phyloP scores from a whole-genome alignment of 2,329 filamentous ascomycete species.

The Talaromyces funiculosus region DNA sequence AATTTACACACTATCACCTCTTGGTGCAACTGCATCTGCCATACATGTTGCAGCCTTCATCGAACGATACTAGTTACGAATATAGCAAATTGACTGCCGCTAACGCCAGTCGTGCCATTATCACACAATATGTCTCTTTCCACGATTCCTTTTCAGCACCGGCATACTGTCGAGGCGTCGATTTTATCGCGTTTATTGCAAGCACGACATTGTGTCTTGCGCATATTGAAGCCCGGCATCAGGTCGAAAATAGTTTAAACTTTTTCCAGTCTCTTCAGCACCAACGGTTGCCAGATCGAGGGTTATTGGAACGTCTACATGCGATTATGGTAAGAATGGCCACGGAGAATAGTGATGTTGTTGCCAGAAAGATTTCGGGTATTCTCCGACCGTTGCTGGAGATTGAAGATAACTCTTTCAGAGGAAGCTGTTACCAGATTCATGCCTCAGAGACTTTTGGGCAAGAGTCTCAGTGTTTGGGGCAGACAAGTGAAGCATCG shows the following conservation, averaged over 20 bases:
- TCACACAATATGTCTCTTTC: constrained; percentile 46
- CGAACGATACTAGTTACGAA: constrained; percentile 34
- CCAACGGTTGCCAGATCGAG: constrained; percentile 38
- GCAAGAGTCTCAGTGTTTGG: background rate
- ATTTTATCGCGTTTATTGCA: constrained; percentile 25
- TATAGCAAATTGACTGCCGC: constrained; percentile 48
- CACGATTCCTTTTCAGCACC: constrained; percentile 27
- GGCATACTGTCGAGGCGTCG: constrained; percentile 22
- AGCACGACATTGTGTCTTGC: constrained; percentile 22
- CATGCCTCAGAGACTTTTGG: background rate
- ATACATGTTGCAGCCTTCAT: constrained; percentile 17
- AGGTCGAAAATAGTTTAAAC: background rate
- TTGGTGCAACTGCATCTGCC: constrained; percentile 7
- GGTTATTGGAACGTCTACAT: constrained; percentile 34
- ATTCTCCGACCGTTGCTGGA: constrained; percentile 18
- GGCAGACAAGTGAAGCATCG: background rate
- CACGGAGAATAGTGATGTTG: constrained; percentile 23
- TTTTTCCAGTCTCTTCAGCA: constrained; percentile 25
- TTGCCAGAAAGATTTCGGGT: constrained; percentile 23
- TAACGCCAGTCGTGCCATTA: constrained; percentile 47
- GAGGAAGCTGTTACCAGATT: background rate
- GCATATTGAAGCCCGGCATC: constrained; percentile 22
- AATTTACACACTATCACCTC: constrained; percentile 6
- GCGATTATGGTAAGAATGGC: constrained; percentile 31
- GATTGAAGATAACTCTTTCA: constrained; percentile 16